These are phyloP conservation scores for Fonsecaea nubica DNA, from an alignment of 2,329 filamentous ascomycete genomes.

Conservation along the genomic window DNA sequence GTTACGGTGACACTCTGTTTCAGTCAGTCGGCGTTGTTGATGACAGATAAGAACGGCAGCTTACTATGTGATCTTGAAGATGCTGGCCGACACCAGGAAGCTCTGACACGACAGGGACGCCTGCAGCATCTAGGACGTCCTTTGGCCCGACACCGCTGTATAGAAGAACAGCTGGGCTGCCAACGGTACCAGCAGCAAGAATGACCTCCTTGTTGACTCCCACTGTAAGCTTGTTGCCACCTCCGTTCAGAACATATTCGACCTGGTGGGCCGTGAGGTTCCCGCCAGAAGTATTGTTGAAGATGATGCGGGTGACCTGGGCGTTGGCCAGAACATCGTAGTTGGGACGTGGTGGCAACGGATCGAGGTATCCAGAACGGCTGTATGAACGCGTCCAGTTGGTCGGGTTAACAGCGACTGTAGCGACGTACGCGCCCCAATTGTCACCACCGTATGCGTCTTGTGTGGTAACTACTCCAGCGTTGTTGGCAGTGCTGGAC, in stretches of 20 bases:
- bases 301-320: conserved; percentile 36
- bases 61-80: conserved; percentile 67
- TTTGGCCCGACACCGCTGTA: conserved; percentile 67
- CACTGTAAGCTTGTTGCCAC: conserved; percentile 44
- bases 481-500: conserved; percentile 33
- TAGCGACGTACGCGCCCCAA: conserved; percentile 46
- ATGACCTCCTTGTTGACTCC: conserved; percentile 56
- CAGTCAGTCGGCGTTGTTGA: conserved; percentile 18
- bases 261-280: conserved; percentile 45
- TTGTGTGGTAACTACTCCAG: conserved; percentile 41
- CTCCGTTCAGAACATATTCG: conserved; percentile 44
- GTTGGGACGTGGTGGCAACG: conserved; percentile 43
- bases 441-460: conserved; percentile 45
- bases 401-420: conserved; percentile 45
- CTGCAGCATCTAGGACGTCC: conserved; percentile 60
- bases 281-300: conserved; percentile 39
- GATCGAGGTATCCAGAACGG: conserved; percentile 46
- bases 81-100: conserved; percentile 70
- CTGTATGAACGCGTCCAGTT: conserved; percentile 49
- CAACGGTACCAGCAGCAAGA: conserved; percentile 62
- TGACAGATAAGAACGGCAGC: conserved; percentile 36
- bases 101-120: conserved; percentile 62
- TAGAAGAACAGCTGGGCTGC: conserved; percentile 69
- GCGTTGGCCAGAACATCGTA: conserved; percentile 42
- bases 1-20: conserved; percentile 44